Conservation (phyloP, 176 grass and related monocot species). For the Phragmites australis region DNA sequence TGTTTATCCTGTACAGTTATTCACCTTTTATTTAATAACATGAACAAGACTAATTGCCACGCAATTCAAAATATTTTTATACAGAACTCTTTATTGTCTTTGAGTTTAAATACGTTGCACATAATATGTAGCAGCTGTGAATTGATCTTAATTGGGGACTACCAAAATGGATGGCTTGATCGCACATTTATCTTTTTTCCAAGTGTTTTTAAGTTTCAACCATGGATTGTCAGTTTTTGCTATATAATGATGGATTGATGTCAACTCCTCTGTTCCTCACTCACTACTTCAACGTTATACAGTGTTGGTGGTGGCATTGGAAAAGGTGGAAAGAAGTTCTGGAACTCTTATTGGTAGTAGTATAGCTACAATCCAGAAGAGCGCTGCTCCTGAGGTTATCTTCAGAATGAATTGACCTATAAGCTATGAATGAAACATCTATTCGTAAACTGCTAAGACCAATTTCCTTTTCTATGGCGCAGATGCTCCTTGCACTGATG, state of each 20-base stretch:
- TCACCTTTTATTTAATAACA: slow-evolving; percentile 7
- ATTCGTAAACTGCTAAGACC: slow-evolving; percentile 18
- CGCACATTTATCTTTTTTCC: too few species aligned
- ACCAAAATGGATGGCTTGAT: not conserved
- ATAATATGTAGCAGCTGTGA: not conserved
- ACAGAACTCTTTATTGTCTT: not conserved
- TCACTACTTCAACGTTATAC: slow-evolving; percentile 37
- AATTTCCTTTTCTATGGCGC: slow-evolving; percentile 18
- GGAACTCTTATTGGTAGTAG: slow-evolving; percentile 90
- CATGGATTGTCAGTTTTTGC: not conserved
- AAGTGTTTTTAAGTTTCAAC: slow-evolving; percentile 3
- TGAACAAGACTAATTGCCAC: not conserved
- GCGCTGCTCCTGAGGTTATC: slow-evolving; percentile 85
- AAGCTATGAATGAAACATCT: slow-evolving; percentile 26
- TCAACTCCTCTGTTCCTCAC: slow-evolving; percentile 4
- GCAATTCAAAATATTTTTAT: not conserved
- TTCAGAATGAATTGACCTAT: slow-evolving; percentile 19
- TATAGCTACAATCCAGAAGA: slow-evolving; percentile 99
- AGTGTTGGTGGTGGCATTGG: slow-evolving; percentile 92
- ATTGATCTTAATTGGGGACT: not conserved
- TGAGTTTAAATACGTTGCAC: not conserved
- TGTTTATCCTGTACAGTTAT: slow-evolving; percentile 19
- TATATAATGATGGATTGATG: not conserved
- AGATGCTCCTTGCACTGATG: slow-evolving; percentile 98
- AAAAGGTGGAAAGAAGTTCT: slow-evolving; percentile 94